phyloP scores from a whole-genome alignment of 2,329 filamentous ascomycete genomes.

The Kalmusia sp. region DNA sequence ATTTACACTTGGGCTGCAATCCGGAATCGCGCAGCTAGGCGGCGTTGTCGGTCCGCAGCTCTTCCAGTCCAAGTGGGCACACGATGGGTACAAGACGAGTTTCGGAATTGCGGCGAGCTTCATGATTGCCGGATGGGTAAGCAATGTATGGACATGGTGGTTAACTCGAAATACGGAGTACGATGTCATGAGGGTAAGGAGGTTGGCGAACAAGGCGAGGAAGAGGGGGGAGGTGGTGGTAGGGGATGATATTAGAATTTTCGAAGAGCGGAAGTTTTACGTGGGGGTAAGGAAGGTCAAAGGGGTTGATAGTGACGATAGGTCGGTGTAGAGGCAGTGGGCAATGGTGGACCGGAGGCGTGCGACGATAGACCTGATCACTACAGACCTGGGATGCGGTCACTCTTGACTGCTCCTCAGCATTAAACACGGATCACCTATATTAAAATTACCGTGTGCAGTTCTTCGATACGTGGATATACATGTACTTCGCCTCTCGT shows the following conservation, averaged over 20 bases:
- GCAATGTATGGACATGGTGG: conserved; percentile 52
- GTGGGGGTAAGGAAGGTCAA: conserved; percentile 9
- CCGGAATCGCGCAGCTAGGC: conserved; percentile 53
- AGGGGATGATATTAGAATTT: conserved; percentile 25
- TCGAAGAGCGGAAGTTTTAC: conserved; percentile 25
- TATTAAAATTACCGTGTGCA: too few relatives aligned
- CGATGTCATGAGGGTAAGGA: conserved; percentile 41
- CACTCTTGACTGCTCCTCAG: too few relatives aligned
- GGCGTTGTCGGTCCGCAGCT: conserved; percentile 56
- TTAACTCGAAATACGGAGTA: conserved; percentile 51
- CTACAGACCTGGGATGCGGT: too few relatives aligned
- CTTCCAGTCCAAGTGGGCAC: conserved; percentile 52
- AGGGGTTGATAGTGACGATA: background rate
- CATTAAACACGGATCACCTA: too few relatives aligned
- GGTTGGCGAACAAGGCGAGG: conserved; percentile 23
- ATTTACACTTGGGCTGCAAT: conserved; percentile 54
- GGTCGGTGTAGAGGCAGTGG: background rate
- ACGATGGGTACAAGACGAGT: conserved; percentile 49
- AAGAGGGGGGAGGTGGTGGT: conserved; percentile 20
- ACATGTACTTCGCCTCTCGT: too few relatives aligned
- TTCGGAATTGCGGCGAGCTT: conserved; percentile 49
- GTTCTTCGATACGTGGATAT: too few relatives aligned
- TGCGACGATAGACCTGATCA: too few relatives aligned
- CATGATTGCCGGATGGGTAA: conserved; percentile 45
- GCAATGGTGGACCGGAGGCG: too few relatives aligned